Conservation (phyloP, 345 rosid genomes). For the Aquilaria yunnanensis region DNA sequence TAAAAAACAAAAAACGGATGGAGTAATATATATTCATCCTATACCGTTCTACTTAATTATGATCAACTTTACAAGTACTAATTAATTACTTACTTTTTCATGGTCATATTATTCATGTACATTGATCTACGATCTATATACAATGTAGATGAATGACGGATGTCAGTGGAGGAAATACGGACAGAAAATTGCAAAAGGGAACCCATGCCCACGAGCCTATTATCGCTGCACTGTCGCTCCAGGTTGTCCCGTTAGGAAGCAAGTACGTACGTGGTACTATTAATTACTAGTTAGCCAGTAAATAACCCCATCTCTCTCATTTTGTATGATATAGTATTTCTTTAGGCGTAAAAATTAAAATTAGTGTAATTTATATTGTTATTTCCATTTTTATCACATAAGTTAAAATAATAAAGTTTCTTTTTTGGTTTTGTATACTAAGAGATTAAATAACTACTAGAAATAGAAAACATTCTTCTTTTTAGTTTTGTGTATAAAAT, state of each 20-base stretch:
- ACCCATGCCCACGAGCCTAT: slow-evolving; percentile 91
- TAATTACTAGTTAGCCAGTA: too few species aligned
- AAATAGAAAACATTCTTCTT: too few species aligned
- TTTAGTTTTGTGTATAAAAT: too few species aligned
- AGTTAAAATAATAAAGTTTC: too few species aligned
- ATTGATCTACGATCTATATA: background rate
- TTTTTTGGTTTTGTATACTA: too few species aligned
- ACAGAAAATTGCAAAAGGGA: slow-evolving; percentile 85
- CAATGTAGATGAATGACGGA: slow-evolving; percentile 77
- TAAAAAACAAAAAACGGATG: too few species aligned
- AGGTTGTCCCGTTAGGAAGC: slow-evolving; percentile 80
- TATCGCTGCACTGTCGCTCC: slow-evolving; percentile 84
- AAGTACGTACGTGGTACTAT: slow-evolving; percentile 29
- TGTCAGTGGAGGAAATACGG: slow-evolving; percentile 99
- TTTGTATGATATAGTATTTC: too few species aligned
- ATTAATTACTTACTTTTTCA: background rate
- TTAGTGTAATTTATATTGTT: too few species aligned
- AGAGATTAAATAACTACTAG: too few species aligned
- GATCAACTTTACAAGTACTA: background rate
- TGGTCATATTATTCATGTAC: background rate
- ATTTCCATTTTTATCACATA: too few species aligned
- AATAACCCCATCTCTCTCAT: too few species aligned
- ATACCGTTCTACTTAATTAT: background rate
- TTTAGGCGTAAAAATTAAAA: background rate
- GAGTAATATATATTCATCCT: too few species aligned